Evolutionary conservation across 179 eudicot genomes (phyloP).

Genomic region (Monotropa hypopitys): DNA sequence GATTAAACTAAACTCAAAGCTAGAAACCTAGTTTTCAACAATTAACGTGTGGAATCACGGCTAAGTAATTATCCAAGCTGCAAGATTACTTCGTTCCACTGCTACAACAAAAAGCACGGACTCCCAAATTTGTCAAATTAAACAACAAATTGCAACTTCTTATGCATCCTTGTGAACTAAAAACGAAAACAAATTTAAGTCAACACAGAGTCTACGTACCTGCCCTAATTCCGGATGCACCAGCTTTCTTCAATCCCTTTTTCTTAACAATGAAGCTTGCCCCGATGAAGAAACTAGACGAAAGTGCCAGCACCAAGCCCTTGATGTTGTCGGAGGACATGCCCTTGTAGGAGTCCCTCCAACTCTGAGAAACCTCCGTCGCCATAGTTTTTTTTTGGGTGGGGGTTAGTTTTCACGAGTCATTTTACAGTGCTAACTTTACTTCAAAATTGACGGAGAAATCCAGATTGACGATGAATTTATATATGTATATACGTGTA

Average conservation of each 20-base stretch:
- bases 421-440: not conserved
- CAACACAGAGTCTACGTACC: slow-evolving; percentile 20
- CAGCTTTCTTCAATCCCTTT: slow-evolving; percentile 82
- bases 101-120: not conserved
- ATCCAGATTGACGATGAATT: not conserved
- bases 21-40: not conserved
- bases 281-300: slow-evolving; percentile 76
- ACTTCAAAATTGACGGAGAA: not conserved
- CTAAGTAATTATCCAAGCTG: not conserved
- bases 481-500: not conserved
- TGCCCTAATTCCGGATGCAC: slow-evolving; percentile 74
- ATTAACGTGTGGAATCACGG: not conserved
- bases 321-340: slow-evolving; percentile 80
- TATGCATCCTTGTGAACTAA: not conserved
- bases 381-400: slow-evolving; percentile 16
- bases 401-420: not conserved
- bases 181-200: not conserved
- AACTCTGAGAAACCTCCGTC: slow-evolving; percentile 15
- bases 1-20: not conserved
- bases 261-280: slow-evolving; percentile 90
- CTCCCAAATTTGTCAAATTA: not conserved
- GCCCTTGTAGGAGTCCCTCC: slow-evolving; percentile 40
- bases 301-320: slow-evolving; percentile 68
- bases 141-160: not conserved
- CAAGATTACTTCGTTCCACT: not conserved